Conservation (phyloP, 2,329 filamentous ascomycete species). For the Clarireedia homoeocarpa region DNA sequence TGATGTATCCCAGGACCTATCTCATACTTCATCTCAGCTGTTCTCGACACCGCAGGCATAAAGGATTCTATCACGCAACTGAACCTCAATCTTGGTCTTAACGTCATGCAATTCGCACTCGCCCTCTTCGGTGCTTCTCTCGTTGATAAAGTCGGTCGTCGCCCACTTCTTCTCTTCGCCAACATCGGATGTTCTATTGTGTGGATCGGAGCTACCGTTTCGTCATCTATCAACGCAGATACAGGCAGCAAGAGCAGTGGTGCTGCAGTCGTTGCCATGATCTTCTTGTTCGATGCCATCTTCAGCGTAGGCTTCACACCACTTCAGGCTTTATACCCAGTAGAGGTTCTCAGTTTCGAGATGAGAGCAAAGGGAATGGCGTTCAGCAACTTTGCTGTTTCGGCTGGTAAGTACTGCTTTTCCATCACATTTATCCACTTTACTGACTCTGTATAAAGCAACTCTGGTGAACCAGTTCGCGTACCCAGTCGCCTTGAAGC, state of each 20-base stretch:
- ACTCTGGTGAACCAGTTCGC: conserved; percentile 39
- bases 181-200: conserved; percentile 39
- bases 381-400: conserved; percentile 38
- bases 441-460: not conserved
- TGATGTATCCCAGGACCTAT: conserved; percentile 18
- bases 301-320: conserved; percentile 40
- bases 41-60: conserved; percentile 43
- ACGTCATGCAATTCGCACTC: conserved; percentile 44
- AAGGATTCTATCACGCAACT: conserved; percentile 39
- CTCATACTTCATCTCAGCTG: conserved; percentile 47
- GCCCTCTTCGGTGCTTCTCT: conserved; percentile 45
- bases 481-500: conserved; percentile 38
- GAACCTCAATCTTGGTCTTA: conserved; percentile 45
- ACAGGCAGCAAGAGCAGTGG: conserved; percentile 29
- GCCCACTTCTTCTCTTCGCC: conserved; percentile 43
- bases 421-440: not conserved
- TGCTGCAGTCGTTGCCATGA: conserved; percentile 41
- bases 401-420: conserved; percentile 26
- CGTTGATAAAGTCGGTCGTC: conserved; percentile 49
- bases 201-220: conserved; percentile 40
- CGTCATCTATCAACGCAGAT: conserved; percentile 16
- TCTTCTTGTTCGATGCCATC: conserved; percentile 45
- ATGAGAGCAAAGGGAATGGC: conserved; percentile 49
- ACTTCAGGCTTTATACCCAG: conserved; percentile 41
- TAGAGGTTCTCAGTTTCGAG: conserved; percentile 44